These are phyloP conservation scores for Colletotrichum plurivorum DNA, from an alignment of 2,329 filamentous ascomycete species.

Conservation along the genomic window DNA sequence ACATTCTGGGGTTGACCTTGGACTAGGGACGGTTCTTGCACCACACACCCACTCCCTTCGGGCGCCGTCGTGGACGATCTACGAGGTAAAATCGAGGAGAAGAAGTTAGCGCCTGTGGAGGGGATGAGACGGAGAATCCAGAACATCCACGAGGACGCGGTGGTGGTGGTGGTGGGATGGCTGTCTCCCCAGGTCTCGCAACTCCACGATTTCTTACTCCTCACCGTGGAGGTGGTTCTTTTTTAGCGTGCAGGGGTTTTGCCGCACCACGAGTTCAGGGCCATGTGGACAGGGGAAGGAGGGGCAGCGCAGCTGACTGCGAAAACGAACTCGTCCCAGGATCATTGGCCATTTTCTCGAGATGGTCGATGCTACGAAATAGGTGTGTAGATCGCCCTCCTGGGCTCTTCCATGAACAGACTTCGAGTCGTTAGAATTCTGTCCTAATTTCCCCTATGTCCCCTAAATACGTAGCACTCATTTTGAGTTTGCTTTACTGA, in stretches of 20 bases:
- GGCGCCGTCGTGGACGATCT: slow-evolving; percentile 22
- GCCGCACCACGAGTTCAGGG: slow-evolving; percentile 24
- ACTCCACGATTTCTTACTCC: slow-evolving; percentile 18
- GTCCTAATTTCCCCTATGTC: no score
- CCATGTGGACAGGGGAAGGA: slow-evolving; percentile 18
- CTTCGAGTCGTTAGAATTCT: no score
- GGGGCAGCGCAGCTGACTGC: slow-evolving; percentile 22
- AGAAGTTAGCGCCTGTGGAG: no score
- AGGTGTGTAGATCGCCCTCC: no score
- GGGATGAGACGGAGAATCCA: no score
- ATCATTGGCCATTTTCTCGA: neutral
- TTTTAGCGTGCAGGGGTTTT: neutral
- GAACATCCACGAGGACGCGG: no score
- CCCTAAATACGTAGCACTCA: no score
- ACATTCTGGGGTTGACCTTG: neutral
- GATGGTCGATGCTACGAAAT: no score
- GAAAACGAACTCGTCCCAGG: neutral
- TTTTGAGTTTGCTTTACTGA: no score
- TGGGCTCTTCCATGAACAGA: no score
- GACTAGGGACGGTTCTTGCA: slow-evolving; percentile 16
- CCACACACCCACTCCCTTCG: neutral
- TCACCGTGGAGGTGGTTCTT: no score
- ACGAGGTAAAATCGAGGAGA: slow-evolving; percentile 18
- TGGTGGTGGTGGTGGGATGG: neutral
- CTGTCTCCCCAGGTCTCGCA: slow-evolving; percentile 20